phyloP scores from a whole-genome alignment of 345 rosid genomes.

The Viola odorata region DNA sequence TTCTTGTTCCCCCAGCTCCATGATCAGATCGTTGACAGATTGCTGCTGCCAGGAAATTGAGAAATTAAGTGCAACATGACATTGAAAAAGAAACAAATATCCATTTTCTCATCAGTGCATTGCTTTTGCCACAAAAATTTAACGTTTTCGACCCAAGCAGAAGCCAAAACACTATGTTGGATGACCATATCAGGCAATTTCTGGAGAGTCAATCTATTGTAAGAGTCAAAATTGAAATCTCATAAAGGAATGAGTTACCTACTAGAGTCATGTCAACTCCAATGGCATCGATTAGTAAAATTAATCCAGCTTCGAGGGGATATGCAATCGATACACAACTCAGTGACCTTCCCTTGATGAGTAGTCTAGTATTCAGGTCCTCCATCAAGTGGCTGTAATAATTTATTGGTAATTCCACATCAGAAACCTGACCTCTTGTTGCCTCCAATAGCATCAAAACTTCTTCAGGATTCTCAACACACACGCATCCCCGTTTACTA shows the following conservation, averaged over 20 bases:
- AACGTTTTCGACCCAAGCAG: no score
- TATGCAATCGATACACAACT: neutral
- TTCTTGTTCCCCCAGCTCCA: constrained; percentile 23
- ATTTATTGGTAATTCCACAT: constrained; percentile 5
- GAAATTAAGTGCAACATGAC: neutral
- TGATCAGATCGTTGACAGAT: constrained; percentile 10
- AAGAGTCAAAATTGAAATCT: no score
- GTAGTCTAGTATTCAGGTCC: constrained; percentile 6
- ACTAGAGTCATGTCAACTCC: constrained; percentile 30
- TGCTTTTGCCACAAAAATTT: no score
- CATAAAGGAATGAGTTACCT: constrained; percentile 1
- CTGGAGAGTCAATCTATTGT: no score
- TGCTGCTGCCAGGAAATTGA: constrained; percentile 20
- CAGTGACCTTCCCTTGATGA: constrained; percentile 15
- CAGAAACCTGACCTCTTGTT: constrained; percentile 6
- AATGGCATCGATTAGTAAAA: constrained; percentile 26
- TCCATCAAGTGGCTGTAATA: constrained; percentile 17
- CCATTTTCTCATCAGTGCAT: no score
- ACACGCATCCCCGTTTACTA: constrained; percentile 28
- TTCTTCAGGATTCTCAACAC: constrained; percentile 44
- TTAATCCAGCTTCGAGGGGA: constrained; percentile 21
- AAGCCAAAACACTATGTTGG: no score
- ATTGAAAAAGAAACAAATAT: neutral
- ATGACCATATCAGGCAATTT: no score
- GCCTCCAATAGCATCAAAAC: constrained; percentile 20